phyloP scores from a whole-genome alignment of 257 asterid genomes.

The Solanum etuberosum region DNA sequence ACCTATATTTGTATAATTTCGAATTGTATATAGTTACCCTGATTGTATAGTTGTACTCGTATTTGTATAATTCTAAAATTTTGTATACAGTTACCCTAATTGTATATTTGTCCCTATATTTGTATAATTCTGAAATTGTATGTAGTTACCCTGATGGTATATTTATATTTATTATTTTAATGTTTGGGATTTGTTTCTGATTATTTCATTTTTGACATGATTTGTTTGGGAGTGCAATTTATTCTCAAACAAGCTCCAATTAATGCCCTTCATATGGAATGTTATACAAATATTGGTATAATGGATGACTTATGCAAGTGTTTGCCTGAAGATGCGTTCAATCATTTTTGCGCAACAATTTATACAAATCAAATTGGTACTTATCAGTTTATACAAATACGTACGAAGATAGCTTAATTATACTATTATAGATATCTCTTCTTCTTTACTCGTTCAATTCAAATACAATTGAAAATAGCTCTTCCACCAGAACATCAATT shows the following conservation, averaged over 20 bases:
- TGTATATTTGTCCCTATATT: neutral
- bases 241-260: neutral
- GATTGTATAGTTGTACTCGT: neutral
- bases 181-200: neutral
- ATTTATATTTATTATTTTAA: no score
- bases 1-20: neutral
- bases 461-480: no score
- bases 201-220: neutral
- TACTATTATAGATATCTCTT: no score
- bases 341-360: no score
- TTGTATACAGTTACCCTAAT: neutral
- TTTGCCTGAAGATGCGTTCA: no score
- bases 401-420: no score
- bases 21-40: neutral
- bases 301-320: neutral
- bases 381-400: no score
- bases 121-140: no score
- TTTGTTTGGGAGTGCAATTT: neutral
- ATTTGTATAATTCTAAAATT: neutral
- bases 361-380: no score
- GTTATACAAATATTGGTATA: neutral
- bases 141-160: neutral
- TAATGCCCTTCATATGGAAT: neutral
- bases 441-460: no score
- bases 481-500: no score